These are phyloP conservation scores for Penicillium paneum DNA, from an alignment of 2,329 filamentous ascomycete genomes.

Conservation along the genomic window DNA sequence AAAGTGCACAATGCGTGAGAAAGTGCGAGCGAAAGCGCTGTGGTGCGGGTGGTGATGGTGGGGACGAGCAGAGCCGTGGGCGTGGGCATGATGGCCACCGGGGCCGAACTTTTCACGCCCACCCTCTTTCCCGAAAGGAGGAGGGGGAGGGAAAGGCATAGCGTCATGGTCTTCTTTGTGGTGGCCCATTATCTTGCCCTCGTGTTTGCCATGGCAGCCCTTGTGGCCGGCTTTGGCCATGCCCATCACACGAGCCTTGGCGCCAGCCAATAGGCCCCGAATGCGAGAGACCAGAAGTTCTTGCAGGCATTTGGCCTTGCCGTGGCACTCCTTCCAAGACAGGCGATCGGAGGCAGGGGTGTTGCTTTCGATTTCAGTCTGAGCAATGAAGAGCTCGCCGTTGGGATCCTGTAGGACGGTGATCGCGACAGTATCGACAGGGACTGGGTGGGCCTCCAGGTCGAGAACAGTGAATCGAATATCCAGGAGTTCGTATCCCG, in stretches of 20 bases:
- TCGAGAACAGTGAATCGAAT: constrained; percentile 48
- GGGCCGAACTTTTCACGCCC: constrained; percentile 8
- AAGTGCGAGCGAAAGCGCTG: constrained; percentile 39
- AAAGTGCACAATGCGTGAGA: constrained; percentile 42
- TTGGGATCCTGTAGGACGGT: constrained; percentile 37
- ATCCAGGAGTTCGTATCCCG: constrained; percentile 34
- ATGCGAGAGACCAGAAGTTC: constrained; percentile 41
- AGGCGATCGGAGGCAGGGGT: constrained; percentile 33
- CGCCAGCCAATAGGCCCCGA: constrained; percentile 36
- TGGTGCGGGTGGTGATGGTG: constrained; percentile 33
- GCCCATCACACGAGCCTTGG: constrained; percentile 36
- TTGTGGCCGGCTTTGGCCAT: constrained; percentile 29
- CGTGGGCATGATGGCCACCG: constrained; percentile 11
- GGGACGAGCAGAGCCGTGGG: constrained; percentile 19
- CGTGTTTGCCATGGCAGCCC: constrained; percentile 32
- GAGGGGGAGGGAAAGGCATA: constrained; percentile 8
- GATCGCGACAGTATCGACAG: constrained; percentile 44
- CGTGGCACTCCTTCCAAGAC: constrained; percentile 45
- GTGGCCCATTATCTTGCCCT: constrained; percentile 2
- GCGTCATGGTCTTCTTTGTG: constrained; percentile 4
- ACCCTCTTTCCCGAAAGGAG: constrained; percentile 9
- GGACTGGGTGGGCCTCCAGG: constrained; percentile 42
- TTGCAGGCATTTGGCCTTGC: constrained; percentile 40
- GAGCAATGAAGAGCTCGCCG: constrained; percentile 39
- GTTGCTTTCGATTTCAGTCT: constrained; percentile 38